Evolutionary conservation across 1,284 basidiomycete species (phyloP).

Genomic region (Ganoderma lingzhi): DNA sequence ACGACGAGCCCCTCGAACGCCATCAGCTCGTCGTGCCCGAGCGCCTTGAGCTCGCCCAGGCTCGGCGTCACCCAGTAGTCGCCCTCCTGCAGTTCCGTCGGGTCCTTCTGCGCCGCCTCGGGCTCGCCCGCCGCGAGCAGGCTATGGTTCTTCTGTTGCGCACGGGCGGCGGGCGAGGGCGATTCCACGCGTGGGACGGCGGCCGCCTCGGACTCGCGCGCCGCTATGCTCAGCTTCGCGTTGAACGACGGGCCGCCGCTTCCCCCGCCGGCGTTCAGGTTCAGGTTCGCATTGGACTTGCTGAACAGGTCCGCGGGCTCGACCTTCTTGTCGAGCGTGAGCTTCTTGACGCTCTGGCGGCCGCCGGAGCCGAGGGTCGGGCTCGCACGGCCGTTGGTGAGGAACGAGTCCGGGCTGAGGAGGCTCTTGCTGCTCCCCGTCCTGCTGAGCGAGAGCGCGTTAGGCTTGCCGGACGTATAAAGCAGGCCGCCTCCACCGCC

Average conservation of each 20-base stretch:
- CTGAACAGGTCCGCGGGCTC: conserved; percentile 75
- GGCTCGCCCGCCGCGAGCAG: conserved; percentile 12
- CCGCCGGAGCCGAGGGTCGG: conserved; percentile 73
- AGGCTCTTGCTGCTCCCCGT: conserved; percentile 50
- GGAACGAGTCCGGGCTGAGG: conserved; percentile 59
- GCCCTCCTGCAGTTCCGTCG: conserved; percentile 71
- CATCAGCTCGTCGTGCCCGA: conserved; percentile 77
- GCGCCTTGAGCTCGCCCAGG: conserved; percentile 72
- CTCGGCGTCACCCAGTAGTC: conserved; percentile 91
- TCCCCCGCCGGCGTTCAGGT: not conserved
- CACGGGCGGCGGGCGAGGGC: conserved; percentile 48
- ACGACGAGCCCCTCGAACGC: conserved; percentile 82
- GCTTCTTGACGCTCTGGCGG: conserved; percentile 92
- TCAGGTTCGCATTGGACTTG: conserved; percentile 48
- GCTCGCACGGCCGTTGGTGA: conserved; percentile 68
- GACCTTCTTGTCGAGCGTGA: conserved; percentile 87
- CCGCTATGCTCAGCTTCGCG: conserved; percentile 74
- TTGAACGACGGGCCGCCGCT: conserved; percentile 71
- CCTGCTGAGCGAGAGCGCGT: conserved; percentile 59
- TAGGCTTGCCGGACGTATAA: conserved; percentile 60
- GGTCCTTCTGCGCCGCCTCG: conserved; percentile 22
- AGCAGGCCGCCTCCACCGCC: conserved; percentile 46
- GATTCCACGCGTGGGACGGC: conserved; percentile 47
- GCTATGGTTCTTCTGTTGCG: conserved; percentile 37
- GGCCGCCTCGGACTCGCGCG: conserved; percentile 70